A percentile compares a stretch with the other conserved stretches of the same genome.
These are phyloP conservation scores for Populus tremula DNA, from an alignment of 345 rosid genomes.

Conservation along the genomic window DNA sequence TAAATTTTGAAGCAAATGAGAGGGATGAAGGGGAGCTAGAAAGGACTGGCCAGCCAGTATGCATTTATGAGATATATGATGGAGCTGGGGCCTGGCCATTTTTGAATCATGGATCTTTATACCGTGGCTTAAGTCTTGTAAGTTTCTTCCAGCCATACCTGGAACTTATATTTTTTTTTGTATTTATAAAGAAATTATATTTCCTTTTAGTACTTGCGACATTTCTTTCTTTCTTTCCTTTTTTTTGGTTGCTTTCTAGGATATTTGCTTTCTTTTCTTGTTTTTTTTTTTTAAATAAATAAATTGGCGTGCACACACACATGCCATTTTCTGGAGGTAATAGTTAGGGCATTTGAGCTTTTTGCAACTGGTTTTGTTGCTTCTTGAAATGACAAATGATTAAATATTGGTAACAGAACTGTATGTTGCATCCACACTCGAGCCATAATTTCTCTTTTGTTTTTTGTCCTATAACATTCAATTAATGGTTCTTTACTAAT, in stretches of 20 bases:
- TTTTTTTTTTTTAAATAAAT: not conserved
- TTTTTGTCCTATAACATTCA: not conserved
- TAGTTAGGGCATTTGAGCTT: not conserved
- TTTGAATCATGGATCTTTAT: constrained; percentile 91
- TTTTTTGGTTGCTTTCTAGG: not conserved
- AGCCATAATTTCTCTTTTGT: not conserved
- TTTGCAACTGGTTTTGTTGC: not conserved
- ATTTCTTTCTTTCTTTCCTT: not conserved
- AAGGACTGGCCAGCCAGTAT: constrained; percentile 90
- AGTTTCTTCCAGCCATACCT: constrained; percentile 33
- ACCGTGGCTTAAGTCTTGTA: constrained; percentile 95
- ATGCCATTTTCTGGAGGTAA: too few relatives aligned
- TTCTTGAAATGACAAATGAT: not conserved
- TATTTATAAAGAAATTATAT: not conserved
- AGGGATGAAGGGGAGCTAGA: constrained; percentile 99
- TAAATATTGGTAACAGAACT: not conserved
- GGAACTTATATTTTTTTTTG: not conserved
- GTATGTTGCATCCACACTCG: not conserved
- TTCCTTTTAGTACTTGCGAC: not conserved
- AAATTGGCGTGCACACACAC: not conserved
- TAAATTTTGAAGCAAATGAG: constrained; percentile 83
- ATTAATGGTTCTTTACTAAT: not conserved
- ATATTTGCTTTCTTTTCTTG: too few relatives aligned
- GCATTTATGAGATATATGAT: constrained; percentile 85
- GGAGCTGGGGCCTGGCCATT: constrained; percentile 96